These are phyloP conservation scores for Luffa acutangula DNA, from an alignment of 306 rosid species.

Conservation along the genomic window DNA sequence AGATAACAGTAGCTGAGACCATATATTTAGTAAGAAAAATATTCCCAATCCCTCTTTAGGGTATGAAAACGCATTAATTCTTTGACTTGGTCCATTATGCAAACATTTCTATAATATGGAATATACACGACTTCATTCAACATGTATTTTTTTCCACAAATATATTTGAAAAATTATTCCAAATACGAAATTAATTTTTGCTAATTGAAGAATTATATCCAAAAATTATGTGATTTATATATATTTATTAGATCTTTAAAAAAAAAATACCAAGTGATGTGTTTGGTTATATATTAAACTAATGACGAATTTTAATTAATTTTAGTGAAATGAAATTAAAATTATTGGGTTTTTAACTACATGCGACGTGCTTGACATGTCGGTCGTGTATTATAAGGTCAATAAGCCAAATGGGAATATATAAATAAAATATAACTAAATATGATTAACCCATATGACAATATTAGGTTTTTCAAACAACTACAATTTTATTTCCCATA, in stretches of 20 bases:
- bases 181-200: no score
- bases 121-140: no score
- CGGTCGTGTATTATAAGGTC: neutral
- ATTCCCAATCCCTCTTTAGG: neutral
- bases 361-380: neutral
- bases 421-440: neutral
- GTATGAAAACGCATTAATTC: neutral
- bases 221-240: no score
- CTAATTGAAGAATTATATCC: no score
- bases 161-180: no score
- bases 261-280: no score
- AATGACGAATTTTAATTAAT: no score
- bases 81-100: neutral
- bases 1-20: neutral
- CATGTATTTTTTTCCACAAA: no score
- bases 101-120: neutral
- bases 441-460: neutral
- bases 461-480: neutral
- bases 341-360: neutral
- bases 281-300: no score
- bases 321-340: neutral
- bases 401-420: neutral
- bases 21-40: neutral
- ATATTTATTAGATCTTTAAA: no score
- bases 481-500: neutral